A percentile compares a stretch with the other conserved stretches of the same genome.
Conservation (phyloP, 257 asterid species). For the Asclepias syriaca region DNA sequence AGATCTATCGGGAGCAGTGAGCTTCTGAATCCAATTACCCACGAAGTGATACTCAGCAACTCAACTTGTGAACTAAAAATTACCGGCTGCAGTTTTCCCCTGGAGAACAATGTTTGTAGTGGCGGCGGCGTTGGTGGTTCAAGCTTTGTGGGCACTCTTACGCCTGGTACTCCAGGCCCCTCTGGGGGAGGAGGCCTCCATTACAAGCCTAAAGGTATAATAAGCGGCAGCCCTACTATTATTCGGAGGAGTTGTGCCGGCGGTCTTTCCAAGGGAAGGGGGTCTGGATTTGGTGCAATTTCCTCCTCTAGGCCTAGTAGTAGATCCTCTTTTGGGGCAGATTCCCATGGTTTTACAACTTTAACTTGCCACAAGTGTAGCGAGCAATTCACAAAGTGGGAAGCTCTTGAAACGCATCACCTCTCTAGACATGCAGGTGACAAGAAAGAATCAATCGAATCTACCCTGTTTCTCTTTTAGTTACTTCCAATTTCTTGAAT, state of each 20-base stretch:
- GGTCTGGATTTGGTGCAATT: slow-evolving; percentile 43
- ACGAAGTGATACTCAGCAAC: slow-evolving; percentile 60
- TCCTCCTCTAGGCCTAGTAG: slow-evolving; percentile 30
- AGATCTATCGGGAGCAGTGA: slow-evolving; percentile 88
- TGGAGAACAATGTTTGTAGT: slow-evolving; percentile 15
- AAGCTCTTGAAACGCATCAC: slow-evolving; percentile 78
- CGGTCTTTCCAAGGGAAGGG: slow-evolving; percentile 43
- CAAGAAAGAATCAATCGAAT: not conserved
- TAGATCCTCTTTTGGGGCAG: slow-evolving; percentile 45
- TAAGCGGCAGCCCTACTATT: slow-evolving; percentile 56
- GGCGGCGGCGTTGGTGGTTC: slow-evolving; percentile 28
- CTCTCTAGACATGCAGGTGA: slow-evolving; percentile 87
- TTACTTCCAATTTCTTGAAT: no score
- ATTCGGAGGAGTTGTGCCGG: slow-evolving; percentile 47
- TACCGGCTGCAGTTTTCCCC: slow-evolving; percentile 31
- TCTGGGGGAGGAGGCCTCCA: not conserved
- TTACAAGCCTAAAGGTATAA: slow-evolving; percentile 27
- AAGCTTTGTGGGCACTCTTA: slow-evolving; percentile 45
- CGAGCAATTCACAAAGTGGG: slow-evolving; percentile 60
- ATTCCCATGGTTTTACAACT: slow-evolving; percentile 33
- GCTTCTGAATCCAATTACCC: slow-evolving; percentile 69
- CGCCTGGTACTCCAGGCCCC: slow-evolving; percentile 53
- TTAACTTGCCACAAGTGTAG: slow-evolving; percentile 75
- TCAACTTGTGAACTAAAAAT: slow-evolving; percentile 76
- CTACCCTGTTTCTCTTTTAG: not conserved